Conservation (phyloP, 768 basidiomycete genomes). For the Leccinellum luteum region DNA sequence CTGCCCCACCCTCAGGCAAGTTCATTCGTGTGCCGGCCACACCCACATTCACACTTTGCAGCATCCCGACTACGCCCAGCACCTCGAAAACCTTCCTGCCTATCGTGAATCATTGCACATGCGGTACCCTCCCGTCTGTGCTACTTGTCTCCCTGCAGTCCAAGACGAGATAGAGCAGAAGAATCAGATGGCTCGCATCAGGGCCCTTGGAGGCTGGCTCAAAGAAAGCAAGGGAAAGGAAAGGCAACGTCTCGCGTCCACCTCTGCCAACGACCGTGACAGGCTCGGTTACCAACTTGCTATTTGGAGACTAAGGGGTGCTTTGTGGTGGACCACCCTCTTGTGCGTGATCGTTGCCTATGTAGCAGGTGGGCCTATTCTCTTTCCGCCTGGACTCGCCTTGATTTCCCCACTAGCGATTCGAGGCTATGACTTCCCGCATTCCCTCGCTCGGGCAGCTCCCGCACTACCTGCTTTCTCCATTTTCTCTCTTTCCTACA, state of each 20-base stretch:
- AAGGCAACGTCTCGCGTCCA: conserved; percentile 47
- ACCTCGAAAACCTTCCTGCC: conserved; percentile 61
- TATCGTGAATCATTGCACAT: conserved; percentile 73
- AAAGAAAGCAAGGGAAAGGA: conserved; percentile 65
- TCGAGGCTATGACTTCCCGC: conserved; percentile 20
- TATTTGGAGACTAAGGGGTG: conserved; percentile 69
- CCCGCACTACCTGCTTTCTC: conserved; percentile 50
- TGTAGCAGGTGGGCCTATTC: conserved; percentile 41
- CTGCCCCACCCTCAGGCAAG: conserved; percentile 75
- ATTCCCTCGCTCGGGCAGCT: conserved; percentile 19
- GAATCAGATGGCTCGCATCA: conserved; percentile 78
- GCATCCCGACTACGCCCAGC: conserved; percentile 69
- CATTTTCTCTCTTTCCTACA: conserved; percentile 69
- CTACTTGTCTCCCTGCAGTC: conserved; percentile 69
- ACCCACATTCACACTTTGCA: conserved; percentile 27
- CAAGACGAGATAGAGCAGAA: conserved; percentile 78
- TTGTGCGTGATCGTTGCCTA: conserved; percentile 42
- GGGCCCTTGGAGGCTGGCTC: conserved; percentile 71
- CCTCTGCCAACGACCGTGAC: conserved; percentile 39
- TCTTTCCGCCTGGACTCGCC: background rate
- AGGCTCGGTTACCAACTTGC: conserved; percentile 49
- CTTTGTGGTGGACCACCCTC: conserved; percentile 57
- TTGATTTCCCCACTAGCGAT: conserved; percentile 20
- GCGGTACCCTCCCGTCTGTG: conserved; percentile 89
- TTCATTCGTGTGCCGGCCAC: background rate